Conservation (phyloP, 83 land plant genomes). For the Diphasiastrum complanatum region DNA sequence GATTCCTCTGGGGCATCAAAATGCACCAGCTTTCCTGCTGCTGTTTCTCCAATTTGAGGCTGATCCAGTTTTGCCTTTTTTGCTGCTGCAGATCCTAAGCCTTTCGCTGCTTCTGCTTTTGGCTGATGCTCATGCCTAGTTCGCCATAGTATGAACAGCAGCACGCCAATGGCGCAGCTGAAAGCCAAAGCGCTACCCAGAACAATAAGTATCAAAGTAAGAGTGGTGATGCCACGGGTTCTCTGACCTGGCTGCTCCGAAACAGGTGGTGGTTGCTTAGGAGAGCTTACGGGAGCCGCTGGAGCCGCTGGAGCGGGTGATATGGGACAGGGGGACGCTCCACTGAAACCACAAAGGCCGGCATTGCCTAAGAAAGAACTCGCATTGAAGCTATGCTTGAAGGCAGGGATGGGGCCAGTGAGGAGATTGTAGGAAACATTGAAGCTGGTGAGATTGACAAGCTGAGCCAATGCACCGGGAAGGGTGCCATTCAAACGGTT, state of each 20-base stretch:
- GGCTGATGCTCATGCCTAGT: not conserved
- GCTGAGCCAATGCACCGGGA: too few species aligned
- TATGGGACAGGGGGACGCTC: not conserved
- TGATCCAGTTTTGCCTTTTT: not conserved
- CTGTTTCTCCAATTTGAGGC: not conserved
- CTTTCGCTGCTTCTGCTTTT: not conserved
- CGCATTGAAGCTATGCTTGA: conserved; percentile 6
- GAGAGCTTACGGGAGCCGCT: not conserved
- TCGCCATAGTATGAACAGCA: not conserved
- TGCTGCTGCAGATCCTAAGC: too few species aligned
- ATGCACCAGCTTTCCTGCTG: conserved; percentile 12
- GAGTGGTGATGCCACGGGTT: not conserved
- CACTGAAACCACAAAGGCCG: conserved; percentile 6
- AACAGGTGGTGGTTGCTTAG: not conserved
- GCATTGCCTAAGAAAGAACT: conserved; percentile 2
- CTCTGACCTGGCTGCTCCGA: not conserved
- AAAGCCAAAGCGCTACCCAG: conserved; percentile 5
- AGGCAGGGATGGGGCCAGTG: not conserved
- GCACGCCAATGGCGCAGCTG: conserved; percentile 3
- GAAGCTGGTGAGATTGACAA: too few species aligned
- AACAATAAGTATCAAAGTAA: conserved; percentile 5
- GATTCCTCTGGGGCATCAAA: conserved; percentile 5
- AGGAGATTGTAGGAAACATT: too few species aligned
- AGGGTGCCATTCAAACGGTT: too few species aligned
- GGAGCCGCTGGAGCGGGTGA: too few species aligned